These are phyloP conservation scores for Sclerotinia sclerotiorum DNA, from an alignment of 2,329 filamentous ascomycete species.

Conservation along the genomic window DNA sequence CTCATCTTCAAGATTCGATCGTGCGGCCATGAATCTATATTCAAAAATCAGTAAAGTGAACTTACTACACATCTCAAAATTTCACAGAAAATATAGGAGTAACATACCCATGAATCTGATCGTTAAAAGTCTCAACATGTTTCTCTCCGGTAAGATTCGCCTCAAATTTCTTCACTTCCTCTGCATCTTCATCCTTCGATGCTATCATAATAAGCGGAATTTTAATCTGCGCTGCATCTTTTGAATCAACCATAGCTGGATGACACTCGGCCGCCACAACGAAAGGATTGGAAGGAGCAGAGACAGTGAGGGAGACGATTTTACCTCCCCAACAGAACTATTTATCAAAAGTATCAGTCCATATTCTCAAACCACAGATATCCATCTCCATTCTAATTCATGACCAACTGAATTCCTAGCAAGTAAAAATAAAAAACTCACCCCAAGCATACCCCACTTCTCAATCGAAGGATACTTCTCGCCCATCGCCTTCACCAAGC, in stretches of 20 bases:
- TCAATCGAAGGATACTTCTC: conserved; percentile 55
- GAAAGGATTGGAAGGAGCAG: conserved; percentile 46
- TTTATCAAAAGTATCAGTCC: conserved; percentile 3
- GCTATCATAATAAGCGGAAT: conserved; percentile 64
- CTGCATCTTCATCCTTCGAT: conserved; percentile 60
- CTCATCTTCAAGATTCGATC: conserved; percentile 48
- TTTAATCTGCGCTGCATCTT: conserved; percentile 59
- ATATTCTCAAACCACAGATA: background rate
- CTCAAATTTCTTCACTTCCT: conserved; percentile 47
- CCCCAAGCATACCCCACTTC: conserved; percentile 42
- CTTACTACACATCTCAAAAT: background rate
- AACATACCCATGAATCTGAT: conserved; percentile 51
- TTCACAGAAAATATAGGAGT: background rate
- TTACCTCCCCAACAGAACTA: conserved; percentile 42
- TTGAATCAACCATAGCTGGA: conserved; percentile 63
- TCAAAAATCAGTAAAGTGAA: background rate
- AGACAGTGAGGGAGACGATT: conserved; percentile 34
- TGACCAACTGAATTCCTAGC: background rate
- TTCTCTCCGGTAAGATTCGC: conserved; percentile 46
- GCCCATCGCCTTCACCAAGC: conserved; percentile 49
- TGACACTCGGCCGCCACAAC: conserved; percentile 53
- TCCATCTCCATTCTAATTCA: background rate
- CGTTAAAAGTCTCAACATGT: conserved; percentile 50
- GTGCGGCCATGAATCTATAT: conserved; percentile 53
- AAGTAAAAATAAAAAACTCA: conserved; percentile 17